Percentiles rank a stretch among this genome's conserved stretches.
Evolutionary conservation across 2,329 filamentous ascomycete species (phyloP).

Genomic region (Sporothrix phasma): DNA sequence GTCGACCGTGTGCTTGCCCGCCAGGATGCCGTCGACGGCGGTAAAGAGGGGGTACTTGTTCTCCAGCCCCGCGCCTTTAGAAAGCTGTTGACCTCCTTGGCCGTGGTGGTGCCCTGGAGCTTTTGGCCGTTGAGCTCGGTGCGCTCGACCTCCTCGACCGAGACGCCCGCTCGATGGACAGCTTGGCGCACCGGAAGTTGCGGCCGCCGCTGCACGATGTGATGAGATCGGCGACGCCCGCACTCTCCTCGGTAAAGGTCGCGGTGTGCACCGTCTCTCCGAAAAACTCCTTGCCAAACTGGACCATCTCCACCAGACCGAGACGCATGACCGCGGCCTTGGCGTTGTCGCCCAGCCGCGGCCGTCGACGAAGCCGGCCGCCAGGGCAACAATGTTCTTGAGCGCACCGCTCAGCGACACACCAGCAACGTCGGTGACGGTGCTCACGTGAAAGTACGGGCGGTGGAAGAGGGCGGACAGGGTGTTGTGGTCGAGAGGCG

Average conservation of each 20-base stretch:
- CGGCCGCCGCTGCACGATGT: conserved; percentile 86
- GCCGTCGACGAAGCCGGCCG: conserved; percentile 89
- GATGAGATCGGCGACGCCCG: conserved; percentile 89
- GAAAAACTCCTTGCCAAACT: conserved; percentile 92
- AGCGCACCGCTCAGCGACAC: conserved; percentile 89
- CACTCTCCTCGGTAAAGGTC: conserved; percentile 95
- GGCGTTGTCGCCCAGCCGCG: conserved; percentile 94
- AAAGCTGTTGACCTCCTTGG: conserved; percentile 83
- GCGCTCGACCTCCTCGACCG: conserved; percentile 79
- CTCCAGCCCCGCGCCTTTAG: conserved; percentile 66
- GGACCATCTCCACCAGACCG: conserved; percentile 90
- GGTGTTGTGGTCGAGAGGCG: conserved; percentile 72
- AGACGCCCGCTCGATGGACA: conserved; percentile 70
- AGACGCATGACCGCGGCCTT: conserved; percentile 98
- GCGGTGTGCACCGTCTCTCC: conserved; percentile 65
- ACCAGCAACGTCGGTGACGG: conserved; percentile 91
- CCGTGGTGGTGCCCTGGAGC: conserved; percentile 87
- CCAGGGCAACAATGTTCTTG: conserved; percentile 94
- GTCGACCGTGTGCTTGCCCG: conserved; percentile 65
- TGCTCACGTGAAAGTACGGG: conserved; percentile 92
- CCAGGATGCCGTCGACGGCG: conserved; percentile 72
- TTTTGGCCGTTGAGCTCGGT: conserved; percentile 93
- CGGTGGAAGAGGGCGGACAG: conserved; percentile 86
- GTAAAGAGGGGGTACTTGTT: conserved; percentile 87
- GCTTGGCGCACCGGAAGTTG: conserved; percentile 89